Base-by-base conservation (phyloP, 108 stramenopile species). In the Nitzschia sp. region DNA sequence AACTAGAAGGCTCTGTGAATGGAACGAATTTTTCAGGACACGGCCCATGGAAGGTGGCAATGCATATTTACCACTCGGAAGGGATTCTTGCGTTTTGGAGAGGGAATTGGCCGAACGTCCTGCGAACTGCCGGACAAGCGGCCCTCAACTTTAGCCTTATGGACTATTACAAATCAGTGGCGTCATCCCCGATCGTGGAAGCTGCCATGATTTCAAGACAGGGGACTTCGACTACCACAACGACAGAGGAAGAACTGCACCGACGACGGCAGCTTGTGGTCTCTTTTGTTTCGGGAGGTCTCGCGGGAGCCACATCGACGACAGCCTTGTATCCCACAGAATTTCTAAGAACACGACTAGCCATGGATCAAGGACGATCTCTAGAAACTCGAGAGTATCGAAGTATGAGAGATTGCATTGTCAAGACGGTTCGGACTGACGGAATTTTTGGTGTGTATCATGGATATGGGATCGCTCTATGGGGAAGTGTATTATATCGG, bases 281-380 rank as follows among this genome's bases (percentile, higher is more conserved):
- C 11, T 65, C 77, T 31, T 90, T 98, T 83, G 66, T 97, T 25
- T 88, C 94, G 41, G 99, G 99, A 26, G 99, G 98, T 17, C 71
- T 97, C 46, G 97, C 99, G 16, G 98, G 99, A 46, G 97, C 91
- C 0, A 96, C 91, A 21, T 84, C 95, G 0, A 96, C 97, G 17
- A 96, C 95, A 27, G 68, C 97, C 38, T 84, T 99, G 45, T 99
- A 99, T 83, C 99, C 99, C 5, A 69, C 97, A 31, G 99, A 97
- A 71, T 98, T 92, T 71, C 72, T 95, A 57, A 89, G 97, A 47
- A 99, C 99, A 45, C 83, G 97, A 63, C 80, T 99, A 27, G 99
- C 99, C 35, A 81, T 97, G 77, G 99, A 99, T 79, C 77, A 93
- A 36, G 99, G 97, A 6, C 34, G 66, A 33, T 73, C 59, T 0